Conservation (phyloP, 768 basidiomycete genomes). For the Exsudoporus frostii region DNA sequence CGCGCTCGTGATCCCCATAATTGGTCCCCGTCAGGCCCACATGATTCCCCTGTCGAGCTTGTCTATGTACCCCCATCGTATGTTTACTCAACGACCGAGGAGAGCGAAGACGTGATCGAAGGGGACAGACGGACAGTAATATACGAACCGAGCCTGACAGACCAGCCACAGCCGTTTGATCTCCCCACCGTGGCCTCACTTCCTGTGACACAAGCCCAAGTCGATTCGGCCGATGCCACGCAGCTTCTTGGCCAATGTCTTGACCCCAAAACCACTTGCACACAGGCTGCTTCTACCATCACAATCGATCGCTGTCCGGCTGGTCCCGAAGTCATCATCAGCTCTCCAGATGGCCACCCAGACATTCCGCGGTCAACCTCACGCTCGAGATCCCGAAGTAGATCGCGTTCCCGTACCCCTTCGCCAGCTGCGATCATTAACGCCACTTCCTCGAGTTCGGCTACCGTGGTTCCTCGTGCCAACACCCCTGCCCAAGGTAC, state of each 20-base stretch:
- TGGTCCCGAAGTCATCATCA: constrained; percentile 35
- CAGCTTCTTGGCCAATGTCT: constrained; percentile 17
- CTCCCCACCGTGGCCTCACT: constrained; percentile 9
- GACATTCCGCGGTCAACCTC: constrained; percentile 33
- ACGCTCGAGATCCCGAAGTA: constrained; percentile 32
- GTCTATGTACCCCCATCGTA: constrained; percentile 65
- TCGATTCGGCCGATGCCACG: constrained; percentile 15
- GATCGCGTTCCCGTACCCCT: constrained; percentile 45
- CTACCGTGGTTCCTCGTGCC: constrained; percentile 9
- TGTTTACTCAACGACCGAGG: constrained; percentile 16
- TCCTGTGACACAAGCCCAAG: background rate
- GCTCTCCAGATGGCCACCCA: constrained; percentile 32
- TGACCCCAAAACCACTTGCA: constrained; percentile 13
- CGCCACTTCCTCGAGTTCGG: constrained; percentile 6
- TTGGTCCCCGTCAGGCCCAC: constrained; percentile 25
- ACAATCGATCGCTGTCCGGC: constrained; percentile 2
- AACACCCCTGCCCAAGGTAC: constrained; percentile 11
- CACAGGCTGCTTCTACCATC: constrained; percentile 16
- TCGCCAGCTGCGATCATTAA: constrained; percentile 34
- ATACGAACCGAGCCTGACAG: constrained; percentile 14
- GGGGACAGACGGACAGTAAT: constrained; percentile 19
- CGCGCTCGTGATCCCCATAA: constrained; percentile 2
- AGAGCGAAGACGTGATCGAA: constrained; percentile 18
- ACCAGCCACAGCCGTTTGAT: constrained; percentile 13
- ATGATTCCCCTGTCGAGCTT: constrained; percentile 59